These are phyloP conservation scores for Paracoccidioides lutzii DNA, from an alignment of 2,329 filamentous ascomycete species.

Conservation along the genomic window DNA sequence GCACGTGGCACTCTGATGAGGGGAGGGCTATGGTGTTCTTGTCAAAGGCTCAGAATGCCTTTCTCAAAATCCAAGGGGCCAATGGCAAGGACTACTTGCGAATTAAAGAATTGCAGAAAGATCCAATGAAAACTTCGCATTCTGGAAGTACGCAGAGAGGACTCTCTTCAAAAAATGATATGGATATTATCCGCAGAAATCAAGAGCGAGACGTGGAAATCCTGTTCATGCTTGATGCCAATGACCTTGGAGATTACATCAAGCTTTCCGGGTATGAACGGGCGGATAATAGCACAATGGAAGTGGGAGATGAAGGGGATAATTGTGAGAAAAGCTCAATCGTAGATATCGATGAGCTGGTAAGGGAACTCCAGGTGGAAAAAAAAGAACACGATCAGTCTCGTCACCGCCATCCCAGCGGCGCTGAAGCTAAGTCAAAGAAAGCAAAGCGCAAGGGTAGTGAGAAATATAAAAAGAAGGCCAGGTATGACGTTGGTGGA, in stretches of 20 bases:
- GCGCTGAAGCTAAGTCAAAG: background rate
- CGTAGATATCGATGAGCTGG: background rate
- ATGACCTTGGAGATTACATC: conserved; percentile 1
- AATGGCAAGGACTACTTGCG: conserved; percentile 5
- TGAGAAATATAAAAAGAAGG: background rate
- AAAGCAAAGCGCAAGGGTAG: background rate
- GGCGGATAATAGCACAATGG: conserved; percentile 7
- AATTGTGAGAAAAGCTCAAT: background rate
- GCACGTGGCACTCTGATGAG: conserved; percentile 15
- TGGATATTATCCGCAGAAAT: background rate
- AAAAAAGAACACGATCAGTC: background rate
- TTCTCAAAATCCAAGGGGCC: conserved; percentile 8
- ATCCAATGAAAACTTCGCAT: conserved; percentile 7
- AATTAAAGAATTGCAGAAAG: conserved; percentile 4
- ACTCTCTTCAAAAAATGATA: conserved; percentile 6
- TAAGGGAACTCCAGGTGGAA: background rate
- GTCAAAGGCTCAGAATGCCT: conserved; percentile 7
- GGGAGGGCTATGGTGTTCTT: conserved; percentile 15
- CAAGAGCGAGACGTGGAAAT: conserved; percentile 1
- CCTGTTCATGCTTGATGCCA: conserved; percentile 12
- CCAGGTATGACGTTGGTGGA: background rate
- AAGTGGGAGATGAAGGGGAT: background rate
- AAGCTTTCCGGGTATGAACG: conserved; percentile 8
- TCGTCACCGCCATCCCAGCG: background rate
- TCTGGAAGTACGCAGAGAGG: conserved; percentile 12